A percentile compares a stretch with the other conserved stretches of the same genome.
Evolutionary conservation across 2,329 filamentous ascomycete genomes (phyloP).

Genomic region (Penicillium sp.): DNA sequence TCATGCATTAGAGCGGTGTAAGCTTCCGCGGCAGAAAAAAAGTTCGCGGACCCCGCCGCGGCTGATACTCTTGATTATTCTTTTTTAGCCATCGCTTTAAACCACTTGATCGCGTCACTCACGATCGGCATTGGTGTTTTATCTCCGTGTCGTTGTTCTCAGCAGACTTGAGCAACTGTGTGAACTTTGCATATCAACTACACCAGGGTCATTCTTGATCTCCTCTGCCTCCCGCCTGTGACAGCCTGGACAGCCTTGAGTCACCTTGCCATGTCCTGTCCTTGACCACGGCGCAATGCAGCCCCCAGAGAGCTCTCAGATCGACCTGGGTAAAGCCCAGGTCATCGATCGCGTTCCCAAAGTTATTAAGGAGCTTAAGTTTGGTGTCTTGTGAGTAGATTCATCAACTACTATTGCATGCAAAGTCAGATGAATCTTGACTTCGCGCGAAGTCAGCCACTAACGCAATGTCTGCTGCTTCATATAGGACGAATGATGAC

Average conservation of each 20-base stretch:
- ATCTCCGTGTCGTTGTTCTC: neutral
- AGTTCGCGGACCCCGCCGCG: conserved; percentile 25
- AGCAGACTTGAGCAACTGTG: neutral
- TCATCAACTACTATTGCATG: conserved; percentile 14
- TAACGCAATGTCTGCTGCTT: conserved; percentile 9
- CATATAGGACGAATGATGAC: conserved; percentile 72
- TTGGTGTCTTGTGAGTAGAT: conserved; percentile 71
- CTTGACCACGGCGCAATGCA: conserved; percentile 36
- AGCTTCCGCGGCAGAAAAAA: conserved; percentile 24
- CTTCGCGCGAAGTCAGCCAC: conserved; percentile 11
- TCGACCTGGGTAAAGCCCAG: conserved; percentile 67
- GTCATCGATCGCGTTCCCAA: conserved; percentile 83
- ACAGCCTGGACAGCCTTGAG: conserved; percentile 21
- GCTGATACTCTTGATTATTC: conserved; percentile 10
- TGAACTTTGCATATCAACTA: neutral
- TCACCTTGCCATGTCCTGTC: conserved; percentile 33
- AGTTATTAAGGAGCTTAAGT: conserved; percentile 87
- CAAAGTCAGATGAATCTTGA: neutral
- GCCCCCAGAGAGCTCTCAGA: conserved; percentile 39
- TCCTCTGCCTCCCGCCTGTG: conserved; percentile 16
- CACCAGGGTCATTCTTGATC: conserved; percentile 2
- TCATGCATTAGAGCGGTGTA: conserved; percentile 8
- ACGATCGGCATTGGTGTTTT: neutral
- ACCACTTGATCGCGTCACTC: conserved; percentile 1
- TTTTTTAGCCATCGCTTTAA: conserved; percentile 6